Evolutionary conservation across 2,329 filamentous ascomycete species (phyloP), one percentile per base, ranked within the genome.

Genomic region (Fusarium domesticum): DNA sequence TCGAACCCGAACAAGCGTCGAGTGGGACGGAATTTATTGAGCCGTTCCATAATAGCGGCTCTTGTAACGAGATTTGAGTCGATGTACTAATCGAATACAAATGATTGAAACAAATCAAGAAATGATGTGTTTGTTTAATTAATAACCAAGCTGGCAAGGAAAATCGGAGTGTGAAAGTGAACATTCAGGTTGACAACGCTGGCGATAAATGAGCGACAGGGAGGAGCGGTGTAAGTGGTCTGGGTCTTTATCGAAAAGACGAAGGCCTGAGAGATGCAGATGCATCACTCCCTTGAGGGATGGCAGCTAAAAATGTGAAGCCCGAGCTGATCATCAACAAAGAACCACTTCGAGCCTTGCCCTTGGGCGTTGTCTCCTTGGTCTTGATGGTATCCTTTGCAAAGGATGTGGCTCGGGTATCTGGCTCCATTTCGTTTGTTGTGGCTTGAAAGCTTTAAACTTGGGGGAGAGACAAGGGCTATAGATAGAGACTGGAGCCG

Each of bases 311-410:
- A 38, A 60, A 60, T 19, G 57, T 60, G 42, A 60, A 59, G 50
- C 57, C 57, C 7, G 57, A 60, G 19, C 56, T 60, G 41, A 60
- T 57, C 46, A 57, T 60, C 23, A 59, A 45, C 35, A 60, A 48
- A 15, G 57, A 60, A 30, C 53, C 48, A 39, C 57, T 60, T 45
- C 57, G 41, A 34, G 35, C 48, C 44, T 60, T 60, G 39, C 42
- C 38, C 44, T 58, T 60, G 16, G 45, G 41, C 18, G 38, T 35
- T 37, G 48, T 47, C 28, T 60, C 52, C 47, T 57, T 60, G 48
- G 57, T 55, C 50, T 58, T 59, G 39, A 42, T 44, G 30, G 52
- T 37, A 35, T 56, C 50, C 45, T 60, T 60, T 33, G 57, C 56
- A 56, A 60, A 57, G 52, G 57, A 53, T 25, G 52, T 54, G 48